Evolutionary conservation across 176 grass and related monocot species (phyloP).

Genomic region (Rhynchospora tenuis): DNA sequence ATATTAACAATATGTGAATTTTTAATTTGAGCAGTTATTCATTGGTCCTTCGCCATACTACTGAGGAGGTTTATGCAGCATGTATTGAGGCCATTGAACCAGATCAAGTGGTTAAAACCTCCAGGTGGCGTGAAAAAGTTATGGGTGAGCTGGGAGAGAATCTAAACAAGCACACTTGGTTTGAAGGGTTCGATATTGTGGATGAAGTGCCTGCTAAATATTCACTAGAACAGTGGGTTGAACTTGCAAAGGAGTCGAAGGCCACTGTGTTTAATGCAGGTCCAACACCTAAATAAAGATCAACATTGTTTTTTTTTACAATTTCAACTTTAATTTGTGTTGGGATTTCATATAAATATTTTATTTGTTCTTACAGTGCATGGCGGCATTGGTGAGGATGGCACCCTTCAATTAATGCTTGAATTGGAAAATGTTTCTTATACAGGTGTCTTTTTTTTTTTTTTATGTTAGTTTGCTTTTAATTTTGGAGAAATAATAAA

Average conservation of each 20-base stretch:
- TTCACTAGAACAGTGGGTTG: conserved; percentile 63
- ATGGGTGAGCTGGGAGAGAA: conserved; percentile 51
- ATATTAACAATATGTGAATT: neutral
- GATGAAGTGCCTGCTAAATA: conserved; percentile 67
- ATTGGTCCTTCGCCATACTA: conserved; percentile 80
- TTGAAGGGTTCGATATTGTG: conserved; percentile 72
- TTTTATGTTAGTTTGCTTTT: neutral
- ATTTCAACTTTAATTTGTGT: neutral
- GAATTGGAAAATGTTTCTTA: conserved; percentile 81
- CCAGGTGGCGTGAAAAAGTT: conserved; percentile 61
- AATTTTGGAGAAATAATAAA: conserved; percentile 16
- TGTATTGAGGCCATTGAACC: conserved; percentile 78
- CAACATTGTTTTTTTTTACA: neutral
- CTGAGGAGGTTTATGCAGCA: conserved; percentile 76
- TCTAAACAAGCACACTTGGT: conserved; percentile 67
- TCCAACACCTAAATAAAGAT: neutral
- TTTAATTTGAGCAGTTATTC: conserved; percentile 62
- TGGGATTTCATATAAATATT: neutral
- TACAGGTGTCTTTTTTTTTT: conserved; percentile 47
- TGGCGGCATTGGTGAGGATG: conserved; percentile 98
- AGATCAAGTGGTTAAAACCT: conserved; percentile 54
- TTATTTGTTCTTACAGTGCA: conserved; percentile 52
- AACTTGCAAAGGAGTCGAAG: conserved; percentile 62
- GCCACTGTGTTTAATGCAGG: conserved; percentile 91
- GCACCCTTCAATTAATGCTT: conserved; percentile 78